These are phyloP conservation scores for Calonectria ilicicola DNA, from an alignment of 2,329 filamentous ascomycete genomes.

Conservation along the genomic window DNA sequence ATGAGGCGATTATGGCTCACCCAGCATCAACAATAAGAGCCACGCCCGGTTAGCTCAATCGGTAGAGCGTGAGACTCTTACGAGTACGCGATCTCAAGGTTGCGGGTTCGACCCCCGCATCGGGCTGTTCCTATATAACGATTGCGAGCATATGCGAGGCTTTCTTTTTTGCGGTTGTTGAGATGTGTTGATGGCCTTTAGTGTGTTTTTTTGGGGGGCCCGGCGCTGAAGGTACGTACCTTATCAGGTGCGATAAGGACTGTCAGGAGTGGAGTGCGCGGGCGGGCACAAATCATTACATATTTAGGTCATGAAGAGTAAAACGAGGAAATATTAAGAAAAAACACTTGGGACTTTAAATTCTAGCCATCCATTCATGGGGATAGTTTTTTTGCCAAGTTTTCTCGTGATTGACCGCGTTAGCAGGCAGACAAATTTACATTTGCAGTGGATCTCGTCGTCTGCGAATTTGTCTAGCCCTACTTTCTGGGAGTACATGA, in stretches of 20 bases:
- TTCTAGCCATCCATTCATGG: too few relatives aligned
- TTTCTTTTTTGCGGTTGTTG: slow-evolving; percentile 24
- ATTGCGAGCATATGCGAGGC: slow-evolving; percentile 36
- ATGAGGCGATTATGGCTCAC: slow-evolving; percentile 17
- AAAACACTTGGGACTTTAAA: too few relatives aligned
- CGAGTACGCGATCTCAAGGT: slow-evolving; percentile 60
- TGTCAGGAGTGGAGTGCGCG: too few relatives aligned
- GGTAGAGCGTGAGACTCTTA: slow-evolving; percentile 77
- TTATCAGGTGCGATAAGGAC: neutral
- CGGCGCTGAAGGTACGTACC: slow-evolving; percentile 1
- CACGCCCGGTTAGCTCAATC: slow-evolving; percentile 46
- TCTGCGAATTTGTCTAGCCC: too few relatives aligned
- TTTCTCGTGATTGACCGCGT: too few relatives aligned
- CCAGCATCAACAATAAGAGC: slow-evolving; percentile 11
- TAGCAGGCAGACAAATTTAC: too few relatives aligned
- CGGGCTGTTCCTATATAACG: slow-evolving; percentile 43
- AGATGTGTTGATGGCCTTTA: neutral
- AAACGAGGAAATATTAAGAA: too few relatives aligned
- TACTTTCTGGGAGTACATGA: too few relatives aligned
- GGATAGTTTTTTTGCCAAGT: too few relatives aligned
- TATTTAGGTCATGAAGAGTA: too few relatives aligned
- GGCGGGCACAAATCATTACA: too few relatives aligned
- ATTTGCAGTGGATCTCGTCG: too few relatives aligned
- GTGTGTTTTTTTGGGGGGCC: neutral
- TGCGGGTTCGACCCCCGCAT: slow-evolving; percentile 65